These are phyloP conservation scores for Massariosphaeria phaeospora DNA, from an alignment of 495 filamentous ascomycete species.

Conservation along the genomic window DNA sequence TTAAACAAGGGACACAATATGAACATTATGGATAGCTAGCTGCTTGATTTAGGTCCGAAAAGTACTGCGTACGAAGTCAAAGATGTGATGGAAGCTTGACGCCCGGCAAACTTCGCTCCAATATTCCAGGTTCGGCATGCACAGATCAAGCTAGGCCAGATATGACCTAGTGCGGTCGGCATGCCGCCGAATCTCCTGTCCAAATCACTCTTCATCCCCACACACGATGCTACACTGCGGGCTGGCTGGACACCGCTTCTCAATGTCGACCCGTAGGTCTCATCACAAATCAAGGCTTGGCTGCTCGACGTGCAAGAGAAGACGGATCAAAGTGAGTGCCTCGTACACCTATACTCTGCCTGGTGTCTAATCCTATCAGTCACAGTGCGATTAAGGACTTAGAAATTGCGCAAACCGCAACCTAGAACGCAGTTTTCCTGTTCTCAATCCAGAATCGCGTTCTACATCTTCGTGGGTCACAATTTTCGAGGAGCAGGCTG, in stretches of 20 bases:
- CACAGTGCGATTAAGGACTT: constrained; percentile 23
- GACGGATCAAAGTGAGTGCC: constrained; percentile 31
- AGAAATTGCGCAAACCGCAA: constrained; percentile 12
- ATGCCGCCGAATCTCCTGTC: background rate
- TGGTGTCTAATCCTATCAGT: background rate
- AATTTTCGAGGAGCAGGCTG: background rate
- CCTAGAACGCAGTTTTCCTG: constrained; percentile 16
- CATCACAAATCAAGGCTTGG: constrained; percentile 27
- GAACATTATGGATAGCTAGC: too few species aligned
- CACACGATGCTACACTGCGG: background rate
- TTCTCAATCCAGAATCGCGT: background rate
- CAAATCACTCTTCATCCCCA: background rate
- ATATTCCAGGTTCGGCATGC: too few species aligned
- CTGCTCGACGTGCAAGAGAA: constrained; percentile 31
- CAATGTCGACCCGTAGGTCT: constrained; percentile 2
- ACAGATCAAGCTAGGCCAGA: too few species aligned
- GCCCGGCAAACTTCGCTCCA: too few species aligned
- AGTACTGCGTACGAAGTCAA: too few species aligned
- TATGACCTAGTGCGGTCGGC: too few species aligned
- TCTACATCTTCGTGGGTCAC: background rate
- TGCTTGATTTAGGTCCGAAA: too few species aligned
- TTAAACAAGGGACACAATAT: too few species aligned
- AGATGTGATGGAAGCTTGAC: too few species aligned
- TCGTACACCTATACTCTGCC: constrained; percentile 2
- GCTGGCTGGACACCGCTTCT: too few species aligned